Evolutionary conservation across 2,329 filamentous ascomycete species (phyloP), one percentile per base, ranked within the genome.

Genomic region (Xylaria sp.): DNA sequence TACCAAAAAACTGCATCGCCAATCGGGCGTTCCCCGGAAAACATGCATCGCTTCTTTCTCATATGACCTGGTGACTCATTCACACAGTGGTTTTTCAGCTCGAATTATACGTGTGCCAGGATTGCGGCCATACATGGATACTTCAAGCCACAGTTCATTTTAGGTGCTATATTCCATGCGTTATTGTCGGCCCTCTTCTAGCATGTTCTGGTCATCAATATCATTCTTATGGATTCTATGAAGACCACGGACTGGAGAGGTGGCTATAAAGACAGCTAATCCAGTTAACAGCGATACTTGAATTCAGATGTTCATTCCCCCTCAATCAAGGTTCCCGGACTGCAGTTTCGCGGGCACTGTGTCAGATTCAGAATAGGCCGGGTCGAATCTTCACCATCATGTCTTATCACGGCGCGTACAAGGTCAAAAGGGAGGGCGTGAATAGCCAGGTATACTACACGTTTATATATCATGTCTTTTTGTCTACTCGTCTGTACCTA

Each of bases 1-100:
- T 67, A 66, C 65, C 65, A 68, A 25, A 37, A 65, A 61, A 28
- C 28, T 65, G 32, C 34, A 61, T 61, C 25, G 32, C 41, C 52
- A 63, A 37, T 37, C 34, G 34, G 34, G 34, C 34, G 10, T 37
- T 10, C 34, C 34, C 34, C 34, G 34, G 34, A 37, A 37, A 37
- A 37, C 34, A 37, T 10, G 34, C 8, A 32, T 28, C 2, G 1
- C 25, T 62, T 41, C 2, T 25, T 56, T 13, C n/a, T 25, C 39
- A 9, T 37, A 37, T 28, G 10, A 39, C 9, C 5, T 7, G 41
- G 15, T 51, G 44, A 57, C 28, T 57, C 52, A 15, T 41, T 41
- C n/a, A 7, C 28, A 34, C 54, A 65, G 46, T 20, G 8, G 20
- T 20, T 50, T 20, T 50, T 10, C n/a, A 48, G n/a, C 46, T 48